phyloP scores from a whole-genome alignment of 768 basidiomycete species.

The Exidia glandulosa region DNA sequence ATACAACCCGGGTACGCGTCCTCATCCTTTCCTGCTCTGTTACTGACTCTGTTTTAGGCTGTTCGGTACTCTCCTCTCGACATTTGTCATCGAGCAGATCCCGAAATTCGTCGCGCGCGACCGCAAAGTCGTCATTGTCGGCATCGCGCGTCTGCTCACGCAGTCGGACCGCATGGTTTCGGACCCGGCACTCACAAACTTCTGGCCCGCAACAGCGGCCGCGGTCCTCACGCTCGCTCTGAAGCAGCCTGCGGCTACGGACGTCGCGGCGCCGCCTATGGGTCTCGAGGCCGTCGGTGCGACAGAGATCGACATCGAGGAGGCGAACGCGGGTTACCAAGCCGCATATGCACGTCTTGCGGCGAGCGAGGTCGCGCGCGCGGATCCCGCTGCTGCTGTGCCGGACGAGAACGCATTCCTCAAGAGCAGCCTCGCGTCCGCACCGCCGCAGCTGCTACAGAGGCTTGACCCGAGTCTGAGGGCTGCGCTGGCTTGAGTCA shows the following conservation, averaged over 20 bases:
- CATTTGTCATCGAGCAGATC: slow-evolving; percentile 70
- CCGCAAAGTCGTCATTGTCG: slow-evolving; percentile 74
- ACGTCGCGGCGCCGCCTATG: background rate
- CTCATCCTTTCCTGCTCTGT: background rate
- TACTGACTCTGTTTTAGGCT: slow-evolving; percentile 33
- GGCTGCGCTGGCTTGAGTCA: background rate
- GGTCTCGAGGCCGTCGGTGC: slow-evolving; percentile 24
- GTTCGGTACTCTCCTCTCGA: slow-evolving; percentile 68
- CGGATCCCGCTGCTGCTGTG: slow-evolving; percentile 37
- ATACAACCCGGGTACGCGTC: slow-evolving; percentile 70
- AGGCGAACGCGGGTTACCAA: slow-evolving; percentile 84
- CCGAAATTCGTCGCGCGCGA: slow-evolving; percentile 74
- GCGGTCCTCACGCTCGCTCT: background rate
- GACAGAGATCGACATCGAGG: slow-evolving; percentile 81
- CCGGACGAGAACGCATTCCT: background rate
- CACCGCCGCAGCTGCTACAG: background rate
- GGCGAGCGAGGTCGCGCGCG: slow-evolving; percentile 50
- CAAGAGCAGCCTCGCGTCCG: background rate
- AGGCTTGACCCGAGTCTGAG: background rate
- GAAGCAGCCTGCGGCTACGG: background rate
- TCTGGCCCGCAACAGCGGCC: background rate
- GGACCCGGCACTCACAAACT: slow-evolving; percentile 26
- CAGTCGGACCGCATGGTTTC: slow-evolving; percentile 60
- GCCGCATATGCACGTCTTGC: slow-evolving; percentile 88
- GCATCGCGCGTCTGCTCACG: slow-evolving; percentile 67